Conservation (phyloP, 2,329 filamentous ascomycete species). For the Periconia sp. region DNA sequence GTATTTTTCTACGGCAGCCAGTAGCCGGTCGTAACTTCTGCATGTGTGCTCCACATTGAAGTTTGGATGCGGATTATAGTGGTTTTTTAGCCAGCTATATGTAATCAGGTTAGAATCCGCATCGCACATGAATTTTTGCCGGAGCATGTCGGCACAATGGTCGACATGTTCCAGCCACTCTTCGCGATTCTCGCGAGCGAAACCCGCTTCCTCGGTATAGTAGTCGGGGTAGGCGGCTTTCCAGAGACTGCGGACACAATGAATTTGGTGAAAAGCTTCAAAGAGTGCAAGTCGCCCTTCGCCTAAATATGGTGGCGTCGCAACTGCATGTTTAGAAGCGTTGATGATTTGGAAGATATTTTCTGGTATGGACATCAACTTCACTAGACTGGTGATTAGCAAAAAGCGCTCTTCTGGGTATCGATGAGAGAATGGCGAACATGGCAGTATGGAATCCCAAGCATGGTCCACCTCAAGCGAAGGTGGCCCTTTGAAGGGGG, state of each 20-base stretch:
- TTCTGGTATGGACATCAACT: conserved; percentile 7
- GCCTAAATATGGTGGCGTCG: conserved; percentile 4
- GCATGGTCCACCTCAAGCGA: conserved; percentile 2
- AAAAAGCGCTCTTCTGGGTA: too few relatives aligned
- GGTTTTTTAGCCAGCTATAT: conserved; percentile 13
- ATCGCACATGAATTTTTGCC: conserved; percentile 16
- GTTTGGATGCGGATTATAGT: conserved; percentile 10
- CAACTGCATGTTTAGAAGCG: conserved; percentile 4
- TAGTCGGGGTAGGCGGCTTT: conserved; percentile 7
- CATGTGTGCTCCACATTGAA: conserved; percentile 15
- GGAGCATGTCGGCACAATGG: conserved; percentile 17
- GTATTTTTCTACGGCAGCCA: conserved; percentile 2
- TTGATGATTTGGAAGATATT: conserved; percentile 8
- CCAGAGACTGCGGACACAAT: conserved; percentile 9
- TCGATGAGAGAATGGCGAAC: background rate
- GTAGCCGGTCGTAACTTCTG: conserved; percentile 4
- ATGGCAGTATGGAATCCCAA: conserved; percentile 4
- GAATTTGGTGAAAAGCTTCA: conserved; percentile 9
- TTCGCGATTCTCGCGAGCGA: background rate
- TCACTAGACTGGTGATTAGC: background rate
- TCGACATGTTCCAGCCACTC: conserved; percentile 10
- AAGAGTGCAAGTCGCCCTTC: conserved; percentile 5
- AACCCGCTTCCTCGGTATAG: conserved; percentile 9
- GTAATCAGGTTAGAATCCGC: conserved; percentile 13
- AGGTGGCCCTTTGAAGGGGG: conserved; percentile 6